A percentile compares a stretch with the other conserved stretches of the same genome.
Conservation (phyloP, 164 flowering plant genomes). For the Saururus chinensis region DNA sequence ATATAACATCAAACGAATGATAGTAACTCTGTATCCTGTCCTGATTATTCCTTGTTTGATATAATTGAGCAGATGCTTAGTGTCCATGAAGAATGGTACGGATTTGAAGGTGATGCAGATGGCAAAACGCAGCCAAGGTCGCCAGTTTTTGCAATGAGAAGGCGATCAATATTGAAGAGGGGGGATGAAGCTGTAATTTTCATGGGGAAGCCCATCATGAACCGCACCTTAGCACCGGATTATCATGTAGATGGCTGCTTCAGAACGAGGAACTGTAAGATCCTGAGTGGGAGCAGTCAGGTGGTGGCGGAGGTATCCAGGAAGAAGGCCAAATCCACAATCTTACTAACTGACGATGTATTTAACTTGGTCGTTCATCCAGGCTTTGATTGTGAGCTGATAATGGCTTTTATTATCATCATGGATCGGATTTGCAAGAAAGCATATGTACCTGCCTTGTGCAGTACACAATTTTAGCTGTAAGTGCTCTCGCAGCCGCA, state of each 20-base stretch:
- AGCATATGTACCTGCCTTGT: constrained; percentile 32
- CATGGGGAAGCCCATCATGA: constrained; percentile 9
- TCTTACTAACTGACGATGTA: constrained; percentile 39
- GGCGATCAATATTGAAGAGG: constrained; percentile 7
- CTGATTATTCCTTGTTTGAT: neutral
- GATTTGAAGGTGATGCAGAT: constrained; percentile 26
- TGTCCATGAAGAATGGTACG: constrained; percentile 50
- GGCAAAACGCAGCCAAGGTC: neutral
- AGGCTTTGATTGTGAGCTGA: constrained; percentile 28
- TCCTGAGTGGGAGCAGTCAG: constrained; percentile 19
- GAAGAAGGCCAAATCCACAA: constrained; percentile 35
- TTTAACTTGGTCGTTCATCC: constrained; percentile 38
- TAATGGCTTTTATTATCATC: constrained; percentile 49
- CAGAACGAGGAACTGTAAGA: constrained; percentile 29
- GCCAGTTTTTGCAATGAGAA: constrained; percentile 41
- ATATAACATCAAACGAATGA: too few relatives aligned
- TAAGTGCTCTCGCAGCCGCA: neutral
- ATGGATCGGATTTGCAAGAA: constrained; percentile 47
- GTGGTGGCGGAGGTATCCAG: constrained; percentile 38
- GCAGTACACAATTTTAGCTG: constrained; percentile 11
- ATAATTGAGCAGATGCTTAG: constrained; percentile 25
- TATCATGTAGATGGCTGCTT: constrained; percentile 43
- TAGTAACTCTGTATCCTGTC: too few relatives aligned
- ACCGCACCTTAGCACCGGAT: constrained; percentile 14
- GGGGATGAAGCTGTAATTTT: constrained; percentile 28